A percentile compares a stretch with the other conserved stretches of the same genome.
Conservation (phyloP, 768 basidiomycete species). For the Saitozyma sp. region DNA sequence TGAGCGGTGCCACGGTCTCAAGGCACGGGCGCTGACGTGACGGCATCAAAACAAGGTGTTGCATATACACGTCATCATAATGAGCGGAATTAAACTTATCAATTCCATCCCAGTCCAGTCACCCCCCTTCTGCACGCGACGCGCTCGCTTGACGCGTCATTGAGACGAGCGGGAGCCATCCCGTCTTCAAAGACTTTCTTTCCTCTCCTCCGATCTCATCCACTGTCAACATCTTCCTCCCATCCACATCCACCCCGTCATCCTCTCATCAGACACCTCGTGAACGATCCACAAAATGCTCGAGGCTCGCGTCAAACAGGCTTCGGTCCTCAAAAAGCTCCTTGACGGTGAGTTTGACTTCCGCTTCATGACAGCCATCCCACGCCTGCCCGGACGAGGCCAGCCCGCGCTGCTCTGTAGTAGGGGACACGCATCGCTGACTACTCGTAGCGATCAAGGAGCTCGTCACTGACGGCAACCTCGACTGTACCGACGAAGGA, state of each 20-base stretch:
- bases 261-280: too few relatives aligned
- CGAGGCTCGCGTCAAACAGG: conserved; percentile 87
- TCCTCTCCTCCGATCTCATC: conserved; percentile 8
- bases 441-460: conserved; percentile 83
- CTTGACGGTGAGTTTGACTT: conserved; percentile 70
- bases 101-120: not conserved
- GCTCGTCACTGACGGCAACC: conserved; percentile 95
- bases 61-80: not conserved
- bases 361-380: not conserved
- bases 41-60: too few relatives aligned
- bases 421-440: conserved; percentile 2
- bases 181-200: not conserved
- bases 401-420: not conserved
- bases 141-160: too few relatives aligned
- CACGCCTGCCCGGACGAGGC: not conserved
- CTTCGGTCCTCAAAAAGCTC: conserved; percentile 84
- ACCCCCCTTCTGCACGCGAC: not conserved
- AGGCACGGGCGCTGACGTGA: not conserved
- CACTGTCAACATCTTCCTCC: not conserved
- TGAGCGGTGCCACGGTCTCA: not conserved
- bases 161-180: not conserved
- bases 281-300: conserved; percentile 35
- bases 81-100: conserved; percentile 5
- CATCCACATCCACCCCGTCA: too few relatives aligned
- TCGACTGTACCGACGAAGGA: conserved; percentile 94